These are phyloP conservation scores for Globisporangium cederbergense DNA, from an alignment of 352 stramenopile species.

Conservation along the genomic window DNA sequence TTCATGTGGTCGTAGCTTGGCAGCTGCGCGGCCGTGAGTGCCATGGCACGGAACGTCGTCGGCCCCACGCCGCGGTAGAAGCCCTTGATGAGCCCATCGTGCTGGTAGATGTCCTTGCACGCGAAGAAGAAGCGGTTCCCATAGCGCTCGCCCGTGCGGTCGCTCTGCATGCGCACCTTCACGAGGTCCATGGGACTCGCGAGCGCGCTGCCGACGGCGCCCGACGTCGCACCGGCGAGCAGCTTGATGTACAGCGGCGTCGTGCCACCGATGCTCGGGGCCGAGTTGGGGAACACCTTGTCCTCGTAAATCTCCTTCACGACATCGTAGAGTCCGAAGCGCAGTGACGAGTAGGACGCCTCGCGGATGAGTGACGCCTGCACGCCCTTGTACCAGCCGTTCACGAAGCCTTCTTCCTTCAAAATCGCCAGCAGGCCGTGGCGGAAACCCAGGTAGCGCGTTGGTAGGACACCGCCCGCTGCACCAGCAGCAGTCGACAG, in stretches of 20 bases:
- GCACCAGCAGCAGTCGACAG: background rate
- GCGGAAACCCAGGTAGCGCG: constrained; percentile 55
- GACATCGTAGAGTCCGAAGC: constrained; percentile 77
- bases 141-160: constrained; percentile 58
- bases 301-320: constrained; percentile 73
- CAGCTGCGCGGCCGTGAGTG: constrained; percentile 71
- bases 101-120: constrained; percentile 55
- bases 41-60: constrained; percentile 66
- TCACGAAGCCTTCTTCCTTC: constrained; percentile 45
- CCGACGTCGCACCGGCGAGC: constrained; percentile 53
- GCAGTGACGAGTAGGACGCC: constrained; percentile 73
- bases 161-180: constrained; percentile 78
- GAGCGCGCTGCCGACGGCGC: constrained; percentile 57
- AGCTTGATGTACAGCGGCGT: constrained; percentile 71
- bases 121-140: constrained; percentile 57
- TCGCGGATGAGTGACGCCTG: constrained; percentile 63
- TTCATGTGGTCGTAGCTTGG: constrained; percentile 85
- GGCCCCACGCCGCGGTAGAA: constrained; percentile 72
- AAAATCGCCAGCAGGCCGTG: constrained; percentile 57
- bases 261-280: constrained; percentile 27
- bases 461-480: constrained; percentile 13
- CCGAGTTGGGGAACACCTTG: constrained; percentile 38
- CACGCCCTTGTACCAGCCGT: constrained; percentile 55
- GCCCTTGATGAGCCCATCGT: constrained; percentile 55
- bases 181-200: constrained; percentile 80